Evolutionary conservation across 2,329 filamentous ascomycete species (phyloP), one percentile per base, ranked within the genome.

Genomic region (Ramularia endophylla): DNA sequence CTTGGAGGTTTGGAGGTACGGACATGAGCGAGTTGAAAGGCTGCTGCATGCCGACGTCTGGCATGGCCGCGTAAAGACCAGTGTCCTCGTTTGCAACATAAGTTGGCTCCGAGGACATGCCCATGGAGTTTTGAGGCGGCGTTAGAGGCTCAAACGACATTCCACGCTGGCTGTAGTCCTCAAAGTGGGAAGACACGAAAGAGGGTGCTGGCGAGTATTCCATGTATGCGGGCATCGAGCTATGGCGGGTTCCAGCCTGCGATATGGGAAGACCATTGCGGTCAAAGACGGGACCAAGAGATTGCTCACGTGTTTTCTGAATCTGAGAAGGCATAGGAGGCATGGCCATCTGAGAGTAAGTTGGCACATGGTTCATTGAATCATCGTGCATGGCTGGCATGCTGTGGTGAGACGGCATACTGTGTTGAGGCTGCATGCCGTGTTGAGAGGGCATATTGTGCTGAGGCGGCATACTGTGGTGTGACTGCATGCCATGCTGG

Each of bases 41-140:
- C 52, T 81, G 80, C 51, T 87, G 81, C 44, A 81, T 75, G 46
- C 86, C 74, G 60, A 94, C 82, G 58, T 97, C 90, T 8, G 90
- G 88, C 55, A 97, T 94, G 32, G 87, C 89, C 39, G 88, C 90
- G 75, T 95, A 97, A 35, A 97, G 75, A 44, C 89, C 89, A 33
- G 90, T 95, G 65, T 97, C 92, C 70, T 98, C 92, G 63, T 95
- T 95, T 48, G 90, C 87, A 64, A 98, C 95, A 70, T 97, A 98
- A 8, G 92, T 87, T 8, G 92, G 88, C 71, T 98, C 92, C 29
- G 83, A 77, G 46, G 84, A 79, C 52, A 95, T 82, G 48, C 85
- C 81, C 46, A 94, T 81, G 11, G 85, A 80, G 66, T 95, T 87
- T 64, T 97, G 92, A 12, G 92, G 92, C 44, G 92, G 92, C 0